Base-by-base conservation (phyloP, 192 early-diverging fungal species). In the Phycomyces nitens region DNA sequence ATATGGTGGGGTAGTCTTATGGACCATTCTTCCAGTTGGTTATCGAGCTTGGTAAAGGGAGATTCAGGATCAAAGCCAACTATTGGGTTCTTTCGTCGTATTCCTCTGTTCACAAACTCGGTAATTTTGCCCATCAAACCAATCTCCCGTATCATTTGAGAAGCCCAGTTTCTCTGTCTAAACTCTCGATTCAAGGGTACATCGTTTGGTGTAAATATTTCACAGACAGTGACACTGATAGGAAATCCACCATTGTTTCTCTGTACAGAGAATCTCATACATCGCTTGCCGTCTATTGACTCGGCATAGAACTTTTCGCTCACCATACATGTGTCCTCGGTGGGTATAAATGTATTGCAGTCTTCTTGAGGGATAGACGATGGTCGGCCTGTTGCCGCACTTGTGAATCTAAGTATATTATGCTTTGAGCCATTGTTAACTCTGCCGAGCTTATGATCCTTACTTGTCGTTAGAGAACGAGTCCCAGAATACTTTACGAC, bases 401-500 rank as follows among this genome's bases (percentile, higher is more conserved):
- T 71, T 34, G 72, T 50, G 29, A 77, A 64, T 47, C 44, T 47
- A 18, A 11, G 3, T 3, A 47, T 3, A 47, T 11, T 7, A 34
- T n/a, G 11, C 12, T 47, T 47, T n/a, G 44, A 47, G 18, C 18
- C 44, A 11, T 47, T 18, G 18, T 18, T 47, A 3, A 7, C 11
- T 47, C 44, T 47, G 15, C 12, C 12, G 12, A 1, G 44, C 3
- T n/a, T 47, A 2, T 14, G 44, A 14, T n/a, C 12, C 44, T 47
- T 18, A 47, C 77, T 67, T 75, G 58, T 85, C 84, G 44, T 81
- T 9, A 5, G 70, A 61, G 44, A 80, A 85, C 27, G 71, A 65
- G 3, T 58, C 50, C 84, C 84, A 85, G 24, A 83, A 85, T 23
- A 77, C 73, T 38, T 81, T 67, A 41, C 84, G 59, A 38, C 71